Conservation (phyloP, 768 basidiomycete species). For the Naganishia kalamii region DNA sequence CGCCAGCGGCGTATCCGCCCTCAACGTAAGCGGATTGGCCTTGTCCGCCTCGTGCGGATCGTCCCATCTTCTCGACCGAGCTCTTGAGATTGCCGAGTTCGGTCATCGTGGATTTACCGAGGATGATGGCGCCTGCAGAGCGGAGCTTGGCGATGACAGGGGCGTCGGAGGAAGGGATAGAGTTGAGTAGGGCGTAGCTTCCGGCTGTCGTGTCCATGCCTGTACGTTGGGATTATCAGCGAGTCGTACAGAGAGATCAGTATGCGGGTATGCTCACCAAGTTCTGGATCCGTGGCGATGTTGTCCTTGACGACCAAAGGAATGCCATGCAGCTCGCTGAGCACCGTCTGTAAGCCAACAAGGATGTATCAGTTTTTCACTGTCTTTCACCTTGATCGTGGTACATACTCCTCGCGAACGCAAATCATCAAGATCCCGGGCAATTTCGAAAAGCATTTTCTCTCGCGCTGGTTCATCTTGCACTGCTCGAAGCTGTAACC, state of each 20-base stretch:
- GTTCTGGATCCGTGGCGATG: neutral
- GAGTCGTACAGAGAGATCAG: no score
- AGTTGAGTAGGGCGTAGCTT: constrained; percentile 1
- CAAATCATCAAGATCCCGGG: neutral
- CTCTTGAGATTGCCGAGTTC: constrained; percentile 1
- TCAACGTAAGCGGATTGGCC: neutral
- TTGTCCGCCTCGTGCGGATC: neutral
- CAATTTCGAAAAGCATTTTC: neutral
- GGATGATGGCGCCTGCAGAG: constrained; percentile 24
- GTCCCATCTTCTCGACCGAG: neutral
- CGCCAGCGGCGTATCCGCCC: no score
- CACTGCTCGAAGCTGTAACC: neutral
- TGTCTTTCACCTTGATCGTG: no score
- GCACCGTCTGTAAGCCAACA: no score
- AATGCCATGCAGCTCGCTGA: neutral
- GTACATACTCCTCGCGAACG: neutral
- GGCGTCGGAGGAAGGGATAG: constrained; percentile 11
- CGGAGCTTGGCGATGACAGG: constrained; percentile 16
- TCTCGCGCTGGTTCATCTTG: neutral
- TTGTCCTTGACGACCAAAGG: constrained; percentile 3
- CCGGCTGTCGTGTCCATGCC: neutral
- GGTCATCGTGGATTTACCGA: constrained; percentile 1
- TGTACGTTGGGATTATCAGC: neutral
- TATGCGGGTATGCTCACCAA: neutral
- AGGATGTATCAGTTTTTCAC: neutral